Evolutionary conservation across 2,329 filamentous ascomycete species (phyloP), one percentile per base, ranked within the genome.

Genomic region (Elsinoe ampelina): DNA sequence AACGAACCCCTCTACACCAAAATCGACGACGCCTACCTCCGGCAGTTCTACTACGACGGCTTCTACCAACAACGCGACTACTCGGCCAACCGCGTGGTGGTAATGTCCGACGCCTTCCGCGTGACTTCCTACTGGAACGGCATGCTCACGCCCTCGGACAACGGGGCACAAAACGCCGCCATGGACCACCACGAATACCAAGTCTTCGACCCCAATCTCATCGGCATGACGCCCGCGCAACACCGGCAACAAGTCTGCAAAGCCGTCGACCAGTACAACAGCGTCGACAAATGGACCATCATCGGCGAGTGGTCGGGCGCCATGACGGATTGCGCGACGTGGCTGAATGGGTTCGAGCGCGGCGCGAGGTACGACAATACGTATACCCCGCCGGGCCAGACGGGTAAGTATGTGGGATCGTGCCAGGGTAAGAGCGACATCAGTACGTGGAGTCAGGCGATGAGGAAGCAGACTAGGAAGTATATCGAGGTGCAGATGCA

Each of bases 121-220:
- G 62, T 72, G 1, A 75, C 80, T 0, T 74, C 69, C 39, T 73
- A 72, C 5, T 87, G 80, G 79, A 86, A 86, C 63, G 79, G 76
- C 3, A 81, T 81, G 67, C 73, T 85, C 63, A 78, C 74, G 1
- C 71, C 73, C 1, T 72, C 70, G 0, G 76, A 79, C 64, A 70
- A 75, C 60, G 17, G 15, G 12, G 72, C 76, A 2, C 72, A 77
- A 41, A 78, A 80, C 47, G 77, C 85, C 41, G 77, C 80, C 45
- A 70, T 87, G 60, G 84, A 87, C 64, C 82, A 84, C 58, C 84
- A 87, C 66, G 81, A 86, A 65, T 87, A 87, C 66, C 80, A 86
- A 65, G 75, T 83, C 58, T 86, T 86, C 69, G 75, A 73, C 59
- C 68, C 75, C 22, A 72, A 70, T 0, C 71, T 79, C 22, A 70